A percentile compares a stretch with the other conserved stretches of the same genome.
Conservation (phyloP, 2,329 filamentous ascomycete genomes). For the Leptographium wingfieldii region DNA sequence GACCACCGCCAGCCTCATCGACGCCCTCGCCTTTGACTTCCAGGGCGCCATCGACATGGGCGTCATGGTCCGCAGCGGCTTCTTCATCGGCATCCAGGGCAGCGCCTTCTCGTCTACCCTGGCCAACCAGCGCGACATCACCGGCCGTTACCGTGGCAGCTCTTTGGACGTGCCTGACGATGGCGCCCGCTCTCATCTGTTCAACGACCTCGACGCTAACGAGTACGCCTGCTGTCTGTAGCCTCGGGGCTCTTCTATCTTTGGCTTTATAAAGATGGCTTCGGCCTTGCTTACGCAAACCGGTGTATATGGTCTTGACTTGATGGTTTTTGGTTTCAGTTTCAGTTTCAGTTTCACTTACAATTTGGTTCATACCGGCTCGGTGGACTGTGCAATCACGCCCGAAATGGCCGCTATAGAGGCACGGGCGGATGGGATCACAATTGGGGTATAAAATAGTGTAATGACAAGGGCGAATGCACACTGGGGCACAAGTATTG, state of each 20-base stretch:
- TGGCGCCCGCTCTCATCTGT: conserved; percentile 20
- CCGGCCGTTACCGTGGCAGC: conserved; percentile 22
- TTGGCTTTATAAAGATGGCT: no score
- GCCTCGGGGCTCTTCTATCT: no score
- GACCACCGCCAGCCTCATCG: conserved; percentile 13
- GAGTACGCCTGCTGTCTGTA: conserved; percentile 22
- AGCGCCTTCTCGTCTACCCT: conserved; percentile 21
- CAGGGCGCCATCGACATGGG: conserved; percentile 22
- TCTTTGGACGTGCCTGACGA: conserved; percentile 17
- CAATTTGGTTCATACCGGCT: no score
- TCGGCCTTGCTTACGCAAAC: neutral
- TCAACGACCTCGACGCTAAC: conserved; percentile 20
- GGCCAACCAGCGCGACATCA: conserved; percentile 20
- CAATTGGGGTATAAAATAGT: no score
- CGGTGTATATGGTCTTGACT: neutral
- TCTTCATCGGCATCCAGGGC: conserved; percentile 22
- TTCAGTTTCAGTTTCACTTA: no score
- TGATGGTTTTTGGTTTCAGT: neutral
- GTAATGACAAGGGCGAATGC: no score
- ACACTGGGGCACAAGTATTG: no score
- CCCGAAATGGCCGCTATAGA: no score
- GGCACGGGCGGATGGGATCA: no score
- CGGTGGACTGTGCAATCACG: no score
- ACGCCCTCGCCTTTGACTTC: conserved; percentile 21
- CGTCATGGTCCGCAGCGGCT: conserved; percentile 19